Base-by-base conservation (phyloP, 2,329 filamentous ascomycete genomes). In the Claviceps quebecensis region DNA sequence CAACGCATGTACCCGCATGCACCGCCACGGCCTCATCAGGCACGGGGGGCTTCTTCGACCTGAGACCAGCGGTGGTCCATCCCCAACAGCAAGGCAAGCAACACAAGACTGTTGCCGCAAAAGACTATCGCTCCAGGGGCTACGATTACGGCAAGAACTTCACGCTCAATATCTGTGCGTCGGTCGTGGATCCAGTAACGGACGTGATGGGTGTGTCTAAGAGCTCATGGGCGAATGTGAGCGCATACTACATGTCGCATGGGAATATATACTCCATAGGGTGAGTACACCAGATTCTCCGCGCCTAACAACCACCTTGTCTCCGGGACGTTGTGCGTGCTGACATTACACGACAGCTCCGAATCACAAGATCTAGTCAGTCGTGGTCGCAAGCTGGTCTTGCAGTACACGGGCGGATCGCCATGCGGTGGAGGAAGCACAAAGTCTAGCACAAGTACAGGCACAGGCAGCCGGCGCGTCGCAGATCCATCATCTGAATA, bases 131-230 rank as follows among this genome's bases (percentile, higher is more conserved):
- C 56, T 80, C 84, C 7, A 77, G 77, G 53, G 87, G 87, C 37
- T 85, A 81, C 64, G 87, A 91, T 67, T 87, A 89, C 58, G 80
- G 78, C 56, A 79, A 80, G 56, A 91, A 91, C 69, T 93, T 93
- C 61, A 91, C 86, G 2, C 63, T 91, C 60, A 93, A 93, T 68
- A 83, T 93, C 59, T 93, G 87, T 69, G 81, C 76, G 38, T 73
- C 85, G 1, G 84, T 90, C n/a, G 76, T 89, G 16, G 79, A 85
- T 58, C 70, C 77, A 16, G 71, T 85, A 19, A 70, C 75, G 44
- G 72, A 80, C 55, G 77, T 86, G 9, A 74, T 78, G 11, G 85
- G 83, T n/a, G 65, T 90, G 3, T 73, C 81, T 45, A 72, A 77
- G 65, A 63, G 65, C 51, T 60, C 73, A 47, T 87, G 81, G 81